Evolutionary conservation across 1,284 basidiomycete genomes (phyloP), one percentile per base, ranked within the genome.

Genomic region (Apiotrichum brassicae): DNA sequence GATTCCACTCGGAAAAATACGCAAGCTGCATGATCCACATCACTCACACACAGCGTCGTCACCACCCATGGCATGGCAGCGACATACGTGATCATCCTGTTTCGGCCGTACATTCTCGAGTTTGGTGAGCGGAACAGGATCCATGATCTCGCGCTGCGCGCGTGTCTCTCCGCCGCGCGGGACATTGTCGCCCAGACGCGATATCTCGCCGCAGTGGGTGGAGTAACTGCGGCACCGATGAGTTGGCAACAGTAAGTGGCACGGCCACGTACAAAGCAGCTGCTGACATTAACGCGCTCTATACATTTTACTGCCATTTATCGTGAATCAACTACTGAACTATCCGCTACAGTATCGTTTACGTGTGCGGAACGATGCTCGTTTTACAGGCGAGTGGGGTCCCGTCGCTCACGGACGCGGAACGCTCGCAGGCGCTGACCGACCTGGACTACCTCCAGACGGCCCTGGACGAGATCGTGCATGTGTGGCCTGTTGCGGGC

Each of bases 71-170:
- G 58, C 33, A 60, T 60, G 53, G 53, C 56, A 45, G 43, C 47
- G 22, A 56, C 58, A 4, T 60, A 60, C 39, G 42, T 60, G n/a
- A 60, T 60, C 34, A 44, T 60, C 26, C 49, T 58, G 20, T 60
- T 53, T 43, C 53, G 58, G n/a, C 58, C 58, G 28, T 60, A 60
- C 46, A 43, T 60, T 24, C 54, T 60, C 53, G 58, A 60, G 44
- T 18, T 59, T 12, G 52, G 47, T 30, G 55, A 47, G 24, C 46
- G 36, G 23, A 43, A 23, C 16, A 25, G 36, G 2, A 51, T 51
- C 35, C 41, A 51, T 41, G 36, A 42, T 5, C 34, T 47, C 11
- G 45, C 45, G n/a, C 44, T 47, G 3, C 28, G 36, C 18, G 50
- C 46, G 19, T 60, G 58, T 20, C 36, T 58, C 22, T 13, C 34